Base-by-base conservation (phyloP, 1,284 basidiomycete species). In the Porogramme epimiltina region DNA sequence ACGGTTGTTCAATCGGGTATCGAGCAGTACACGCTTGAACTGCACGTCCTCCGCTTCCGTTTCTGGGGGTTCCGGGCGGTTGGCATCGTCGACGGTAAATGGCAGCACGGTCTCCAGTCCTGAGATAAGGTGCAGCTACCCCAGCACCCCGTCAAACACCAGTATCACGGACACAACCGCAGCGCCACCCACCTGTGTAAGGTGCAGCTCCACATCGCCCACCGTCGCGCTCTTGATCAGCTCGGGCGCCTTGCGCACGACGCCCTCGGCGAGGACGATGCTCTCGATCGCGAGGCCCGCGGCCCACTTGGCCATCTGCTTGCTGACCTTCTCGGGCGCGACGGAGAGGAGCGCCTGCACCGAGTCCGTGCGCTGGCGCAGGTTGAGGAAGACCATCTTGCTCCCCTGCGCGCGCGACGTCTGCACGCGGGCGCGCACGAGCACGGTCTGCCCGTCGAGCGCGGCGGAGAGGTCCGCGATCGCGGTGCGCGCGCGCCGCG, bases 291-390 rank as follows among this genome's bases (percentile, higher is more conserved):
- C 77, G 45, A 99, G 76, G 36, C 82, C 69, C 19, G 86, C 85
- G 16, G 89, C 85, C 89, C 91, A 99, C 73, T 96, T 98, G 49
- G 94, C 84, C 97, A 99, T 99, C 71, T 97, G 95, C 72, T 95
- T 97, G 59, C 94, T 98, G 16, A 99, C 82, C 65, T 88, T 89
- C 53, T 87, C 89, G 20, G 87, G 84, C 33, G 90, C 78, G 42
- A 91, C 84, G 37, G 81, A 77, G 43, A 98, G 76, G 16, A 98
- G 77, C 37, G 91, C 94, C 71, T 99, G 97, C 4, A 99, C 87
- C 2, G 95, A 92, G 67, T 92, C 82, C 34, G 82, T 87, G 62
- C 92, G 85, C 70, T 99, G 95, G 52, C 97, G 90, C 55, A 99
- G 80, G 65, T 87, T 88, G 52, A 99, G 75, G 74, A 99, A 99